These are phyloP conservation scores for Xylaria sp. DNA, from an alignment of 2,329 filamentous ascomycete species.

Conservation along the genomic window DNA sequence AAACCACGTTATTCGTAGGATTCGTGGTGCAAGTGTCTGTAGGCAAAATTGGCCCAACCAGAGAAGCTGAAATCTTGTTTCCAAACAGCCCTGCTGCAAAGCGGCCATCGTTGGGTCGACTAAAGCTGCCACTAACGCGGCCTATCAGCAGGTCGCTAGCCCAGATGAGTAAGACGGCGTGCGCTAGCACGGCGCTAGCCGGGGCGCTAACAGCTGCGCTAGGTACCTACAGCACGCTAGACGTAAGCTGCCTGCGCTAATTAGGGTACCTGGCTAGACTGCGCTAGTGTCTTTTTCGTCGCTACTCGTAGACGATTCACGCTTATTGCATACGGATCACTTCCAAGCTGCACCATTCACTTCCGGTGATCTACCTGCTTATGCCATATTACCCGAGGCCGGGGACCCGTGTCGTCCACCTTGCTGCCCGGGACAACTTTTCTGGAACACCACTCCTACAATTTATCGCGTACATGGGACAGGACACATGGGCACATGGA, in stretches of 20 bases:
- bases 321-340: too few relatives aligned
- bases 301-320: too few relatives aligned
- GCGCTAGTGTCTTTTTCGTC: too few relatives aligned
- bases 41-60: conserved; percentile 16
- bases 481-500: too few relatives aligned
- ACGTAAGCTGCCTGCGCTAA: too few relatives aligned
- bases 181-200: not conserved
- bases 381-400: not conserved
- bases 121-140: conserved; percentile 6
- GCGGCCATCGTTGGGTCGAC: conserved; percentile 5
- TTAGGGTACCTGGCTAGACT: too few relatives aligned
- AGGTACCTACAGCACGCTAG: not conserved
- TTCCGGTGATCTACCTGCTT: not conserved
- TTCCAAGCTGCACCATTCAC: too few relatives aligned
- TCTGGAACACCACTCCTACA: too few relatives aligned
- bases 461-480: too few relatives aligned
- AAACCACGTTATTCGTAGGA: not conserved
- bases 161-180: too few relatives aligned
- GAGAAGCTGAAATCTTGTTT: conserved; percentile 17
- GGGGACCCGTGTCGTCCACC: not conserved
- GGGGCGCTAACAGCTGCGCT: too few relatives aligned
- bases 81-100: conserved; percentile 7
- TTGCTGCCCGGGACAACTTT: not conserved
- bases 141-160: not conserved
- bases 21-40: conserved; percentile 1